These are phyloP conservation scores for Umbelopsis sp. DNA, from an alignment of 371 early-diverging fungal species.

Conservation along the genomic window DNA sequence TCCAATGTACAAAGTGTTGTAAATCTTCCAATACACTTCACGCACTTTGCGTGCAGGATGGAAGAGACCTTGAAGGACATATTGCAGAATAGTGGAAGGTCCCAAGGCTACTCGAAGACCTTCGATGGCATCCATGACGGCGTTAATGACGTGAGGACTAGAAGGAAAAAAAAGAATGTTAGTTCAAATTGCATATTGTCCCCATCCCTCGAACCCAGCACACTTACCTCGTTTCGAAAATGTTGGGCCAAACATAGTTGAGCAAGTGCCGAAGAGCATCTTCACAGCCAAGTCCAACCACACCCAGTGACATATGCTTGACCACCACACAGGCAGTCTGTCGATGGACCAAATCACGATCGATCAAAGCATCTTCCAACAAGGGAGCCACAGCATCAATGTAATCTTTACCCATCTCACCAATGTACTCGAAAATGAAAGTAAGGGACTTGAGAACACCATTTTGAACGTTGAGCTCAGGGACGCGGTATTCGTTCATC, in stretches of 20 bases:
- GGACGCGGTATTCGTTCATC: constrained; percentile 98
- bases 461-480: constrained; percentile 97
- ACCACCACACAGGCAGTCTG: constrained; percentile 96
- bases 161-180: constrained; percentile 29
- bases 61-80: constrained; percentile 94
- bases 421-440: constrained; percentile 98
- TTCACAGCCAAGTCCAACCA: constrained; percentile 91
- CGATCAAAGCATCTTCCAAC: constrained; percentile 96
- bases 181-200: too few relatives aligned
- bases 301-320: constrained; percentile 91
- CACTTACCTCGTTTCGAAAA: constrained; percentile 85
- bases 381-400: constrained; percentile 95
- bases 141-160: constrained; percentile 94
- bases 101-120: constrained; percentile 92
- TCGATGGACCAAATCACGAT: constrained; percentile 96
- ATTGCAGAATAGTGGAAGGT: constrained; percentile 82
- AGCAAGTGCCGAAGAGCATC: constrained; percentile 93
- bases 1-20: constrained; percentile 92
- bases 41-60: constrained; percentile 97
- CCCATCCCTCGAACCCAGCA: too few relatives aligned
- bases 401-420: constrained; percentile 96
- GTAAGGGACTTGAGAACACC: constrained; percentile 95
- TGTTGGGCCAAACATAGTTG: constrained; percentile 97
- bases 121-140: constrained; percentile 97
- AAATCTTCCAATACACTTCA: constrained; percentile 97